Evolutionary conservation across 2,329 filamentous ascomycete genomes (phyloP), one percentile per base, ranked within the genome.

Genomic region (Fusarium chaquense): DNA sequence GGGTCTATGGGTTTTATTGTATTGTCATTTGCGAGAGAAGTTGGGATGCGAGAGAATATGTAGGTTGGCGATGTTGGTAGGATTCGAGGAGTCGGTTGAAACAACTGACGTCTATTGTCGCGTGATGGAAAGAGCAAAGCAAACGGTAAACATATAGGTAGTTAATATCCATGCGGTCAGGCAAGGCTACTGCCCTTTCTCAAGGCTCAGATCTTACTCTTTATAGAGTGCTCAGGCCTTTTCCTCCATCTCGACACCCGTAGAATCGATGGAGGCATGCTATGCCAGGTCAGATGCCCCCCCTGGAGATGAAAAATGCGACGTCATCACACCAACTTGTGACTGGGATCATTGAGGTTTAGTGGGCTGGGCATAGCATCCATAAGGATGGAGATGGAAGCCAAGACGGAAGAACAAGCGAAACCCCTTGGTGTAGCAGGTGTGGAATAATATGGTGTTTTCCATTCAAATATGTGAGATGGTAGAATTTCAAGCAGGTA

Each of bases 291-390:
- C 67, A 70, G 63, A 65, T 70, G 67, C 7, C 46, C 41, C 28
- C 41, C 43, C 50, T 55, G 30, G 24, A 40, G 52, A 60, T 60
- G 38, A 46, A 47, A 44, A 49, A 57, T 70, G 49, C 67, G 58
- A 70, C 67, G 67, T 71, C 67, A 71, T 63, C 62, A 70, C 58
- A 70, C 49, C 67, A 52, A 61, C 33, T 41, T 41, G 24, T 33
- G 40, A 35, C 63, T 24, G 24, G 67, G 67, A 35, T 68, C 33
- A 47, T 54, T 54, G 49, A 63, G 67, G 67, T 52, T 70, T 67
- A 63, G 62, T 40, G 51, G 45, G 26, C 53, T 62, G 36, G 40
- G 59, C 59, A 44, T 24, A 47, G 44, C 26, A 15, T 52, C 33
- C 22, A 32, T 49, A 28, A 45, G 15, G 20, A 18, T 33, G 22